phyloP scores from a whole-genome alignment of 306 rosid species.

The Macrotyloma uniflorum region DNA sequence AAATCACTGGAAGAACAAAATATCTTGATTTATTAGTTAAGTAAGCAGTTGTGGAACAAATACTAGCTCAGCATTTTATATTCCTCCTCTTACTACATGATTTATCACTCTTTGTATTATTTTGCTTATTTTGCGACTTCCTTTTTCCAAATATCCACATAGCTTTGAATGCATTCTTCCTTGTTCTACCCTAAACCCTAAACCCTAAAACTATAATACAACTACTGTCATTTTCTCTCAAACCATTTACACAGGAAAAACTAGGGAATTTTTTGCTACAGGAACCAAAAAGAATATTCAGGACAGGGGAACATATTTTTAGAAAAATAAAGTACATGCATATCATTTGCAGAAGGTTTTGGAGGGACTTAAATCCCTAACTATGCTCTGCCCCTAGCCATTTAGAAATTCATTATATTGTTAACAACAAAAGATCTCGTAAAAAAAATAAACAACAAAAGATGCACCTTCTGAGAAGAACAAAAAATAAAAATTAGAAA shows the following conservation, averaged over 20 bases:
- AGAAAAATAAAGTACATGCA: background rate
- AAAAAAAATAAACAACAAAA: background rate
- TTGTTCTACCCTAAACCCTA: too few species aligned
- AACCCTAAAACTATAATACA: background rate
- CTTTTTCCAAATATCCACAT: background rate
- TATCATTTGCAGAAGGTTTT: background rate
- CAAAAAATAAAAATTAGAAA: conserved; percentile 2
- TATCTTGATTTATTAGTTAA: background rate
- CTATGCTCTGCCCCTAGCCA: background rate
- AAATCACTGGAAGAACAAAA: background rate
- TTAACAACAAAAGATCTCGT: background rate
- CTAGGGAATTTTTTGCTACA: background rate
- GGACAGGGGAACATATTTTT: background rate
- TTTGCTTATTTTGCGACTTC: background rate
- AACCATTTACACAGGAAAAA: background rate
- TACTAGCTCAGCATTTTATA: background rate
- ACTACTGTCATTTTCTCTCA: background rate
- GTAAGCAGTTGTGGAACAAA: background rate
- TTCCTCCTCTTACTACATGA: background rate
- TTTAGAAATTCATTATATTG: background rate
- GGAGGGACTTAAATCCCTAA: background rate
- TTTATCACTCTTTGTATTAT: background rate
- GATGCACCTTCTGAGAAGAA: conserved; percentile 2
- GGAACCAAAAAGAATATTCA: background rate
- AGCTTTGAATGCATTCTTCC: background rate